Evolutionary conservation across 2,329 filamentous ascomycete species (phyloP).

Genomic region (Hypomyces rosellus): DNA sequence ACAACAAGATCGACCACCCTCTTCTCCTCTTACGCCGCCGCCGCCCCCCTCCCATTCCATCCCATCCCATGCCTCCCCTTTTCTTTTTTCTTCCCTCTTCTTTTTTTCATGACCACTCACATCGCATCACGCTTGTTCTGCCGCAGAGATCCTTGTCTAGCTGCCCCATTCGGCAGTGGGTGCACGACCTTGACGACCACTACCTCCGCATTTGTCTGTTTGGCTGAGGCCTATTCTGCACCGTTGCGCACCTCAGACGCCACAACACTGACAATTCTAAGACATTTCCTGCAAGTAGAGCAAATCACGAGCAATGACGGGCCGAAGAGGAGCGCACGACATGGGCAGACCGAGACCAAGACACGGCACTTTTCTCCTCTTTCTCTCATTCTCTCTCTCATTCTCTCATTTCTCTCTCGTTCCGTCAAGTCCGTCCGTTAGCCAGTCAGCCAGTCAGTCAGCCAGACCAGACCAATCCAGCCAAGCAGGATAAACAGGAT

Average conservation of each 20-base stretch:
- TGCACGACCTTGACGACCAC: neutral
- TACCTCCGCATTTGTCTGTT: slow-evolving; percentile 12
- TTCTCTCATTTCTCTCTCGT: too few relatives aligned
- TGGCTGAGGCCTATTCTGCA: slow-evolving; percentile 9
- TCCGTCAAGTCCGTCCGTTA: too few relatives aligned
- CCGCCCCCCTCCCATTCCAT: neutral
- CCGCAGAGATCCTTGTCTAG: slow-evolving; percentile 3
- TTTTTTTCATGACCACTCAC: neutral
- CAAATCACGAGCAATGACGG: neutral
- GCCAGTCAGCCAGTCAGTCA: neutral
- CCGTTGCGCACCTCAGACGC: slow-evolving; percentile 9
- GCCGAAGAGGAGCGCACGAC: too few relatives aligned
- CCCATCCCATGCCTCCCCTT: neutral
- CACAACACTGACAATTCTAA: slow-evolving; percentile 4
- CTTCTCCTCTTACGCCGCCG: slow-evolving; percentile 3
- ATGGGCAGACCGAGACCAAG: too few relatives aligned
- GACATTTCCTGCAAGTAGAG: neutral
- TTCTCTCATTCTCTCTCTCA: too few relatives aligned
- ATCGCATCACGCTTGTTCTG: neutral
- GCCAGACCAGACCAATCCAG: neutral
- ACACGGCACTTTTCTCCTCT: too few relatives aligned
- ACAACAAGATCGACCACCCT: slow-evolving; percentile 9
- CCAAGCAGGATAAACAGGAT: too few relatives aligned
- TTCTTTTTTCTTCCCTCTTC: neutral
- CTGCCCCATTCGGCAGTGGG: slow-evolving; percentile 15